Conservation (phyloP, 2,329 filamentous ascomycete species). For the Rutstroemia sp. region DNA sequence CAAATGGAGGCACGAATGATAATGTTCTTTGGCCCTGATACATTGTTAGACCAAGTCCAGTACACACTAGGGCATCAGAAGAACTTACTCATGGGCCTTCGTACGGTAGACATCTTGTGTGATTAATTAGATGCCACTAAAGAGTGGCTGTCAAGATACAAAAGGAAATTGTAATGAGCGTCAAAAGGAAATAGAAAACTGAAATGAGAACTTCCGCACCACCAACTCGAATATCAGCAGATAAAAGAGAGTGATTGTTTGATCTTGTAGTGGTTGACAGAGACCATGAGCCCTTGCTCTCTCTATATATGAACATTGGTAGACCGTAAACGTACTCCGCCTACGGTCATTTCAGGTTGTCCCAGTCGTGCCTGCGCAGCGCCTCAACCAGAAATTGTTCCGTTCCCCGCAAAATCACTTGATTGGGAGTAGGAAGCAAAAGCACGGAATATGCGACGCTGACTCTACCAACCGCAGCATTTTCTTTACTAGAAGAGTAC, state of each 20-base stretch:
- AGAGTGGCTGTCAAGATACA: not conserved
- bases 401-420: not conserved
- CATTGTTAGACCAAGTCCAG: not conserved
- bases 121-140: not conserved
- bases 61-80: not conserved
- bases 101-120: slow-evolving; percentile 2
- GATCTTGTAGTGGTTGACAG: not conserved
- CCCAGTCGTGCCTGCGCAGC: too few relatives aligned
- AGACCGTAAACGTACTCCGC: not conserved
- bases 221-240: not conserved
- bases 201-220: not conserved
- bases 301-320: not conserved
- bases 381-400: too few relatives aligned
- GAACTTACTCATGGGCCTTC: slow-evolving; percentile 6
- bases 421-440: not conserved
- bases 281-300: not conserved
- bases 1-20: slow-evolving; percentile 2
- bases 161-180: slow-evolving; percentile 1
- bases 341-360: too few relatives aligned
- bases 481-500: not conserved
- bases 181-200: not conserved
- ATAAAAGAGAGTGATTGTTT: not conserved
- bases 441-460: not conserved
- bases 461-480: not conserved
- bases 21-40: slow-evolving; percentile 4